A percentile compares a stretch with the other conserved stretches of the same genome.
These are phyloP conservation scores for Limonium bicolor DNA, from an alignment of 148 eudicot species.

Conservation along the genomic window DNA sequence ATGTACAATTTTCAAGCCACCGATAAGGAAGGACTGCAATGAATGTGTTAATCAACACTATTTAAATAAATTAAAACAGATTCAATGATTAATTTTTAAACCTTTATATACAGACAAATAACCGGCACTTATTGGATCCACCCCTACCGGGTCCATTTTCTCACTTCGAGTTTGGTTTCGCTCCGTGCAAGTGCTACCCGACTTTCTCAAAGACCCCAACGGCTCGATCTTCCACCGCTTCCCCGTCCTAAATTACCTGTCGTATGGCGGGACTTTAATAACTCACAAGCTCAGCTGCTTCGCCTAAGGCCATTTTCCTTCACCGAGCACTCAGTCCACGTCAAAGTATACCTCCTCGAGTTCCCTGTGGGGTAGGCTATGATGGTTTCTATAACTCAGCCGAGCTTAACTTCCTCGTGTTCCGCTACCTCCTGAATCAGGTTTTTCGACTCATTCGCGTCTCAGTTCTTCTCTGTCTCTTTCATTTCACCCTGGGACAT, in stretches of 20 bases:
- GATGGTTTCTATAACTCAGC: conserved; percentile 42
- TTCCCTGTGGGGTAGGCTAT: conserved; percentile 11
- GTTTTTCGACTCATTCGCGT: conserved; percentile 10
- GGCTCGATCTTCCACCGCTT: background rate
- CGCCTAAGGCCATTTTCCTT: background rate
- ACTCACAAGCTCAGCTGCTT: too few species aligned
- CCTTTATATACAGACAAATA: too few species aligned
- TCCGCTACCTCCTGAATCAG: conserved; percentile 84
- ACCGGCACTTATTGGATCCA: too few species aligned
- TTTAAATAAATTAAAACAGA: too few species aligned
- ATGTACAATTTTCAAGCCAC: too few species aligned
- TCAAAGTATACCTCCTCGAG: background rate
- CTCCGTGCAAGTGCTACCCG: too few species aligned
- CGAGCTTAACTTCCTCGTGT: conserved; percentile 56
- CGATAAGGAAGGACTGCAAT: too few species aligned
- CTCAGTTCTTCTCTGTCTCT: background rate
- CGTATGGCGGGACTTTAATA: too few species aligned
- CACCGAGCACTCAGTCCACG: background rate
- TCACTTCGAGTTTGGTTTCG: too few species aligned
- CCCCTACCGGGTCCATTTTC: too few species aligned
- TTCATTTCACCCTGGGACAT: background rate
- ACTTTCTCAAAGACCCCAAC: conserved; percentile 1
- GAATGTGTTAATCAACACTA: too few species aligned
- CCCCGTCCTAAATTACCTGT: background rate
- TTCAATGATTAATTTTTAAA: too few species aligned